Conservation (phyloP, 2,329 filamentous ascomycete species). For the Diplodia intermedia region DNA sequence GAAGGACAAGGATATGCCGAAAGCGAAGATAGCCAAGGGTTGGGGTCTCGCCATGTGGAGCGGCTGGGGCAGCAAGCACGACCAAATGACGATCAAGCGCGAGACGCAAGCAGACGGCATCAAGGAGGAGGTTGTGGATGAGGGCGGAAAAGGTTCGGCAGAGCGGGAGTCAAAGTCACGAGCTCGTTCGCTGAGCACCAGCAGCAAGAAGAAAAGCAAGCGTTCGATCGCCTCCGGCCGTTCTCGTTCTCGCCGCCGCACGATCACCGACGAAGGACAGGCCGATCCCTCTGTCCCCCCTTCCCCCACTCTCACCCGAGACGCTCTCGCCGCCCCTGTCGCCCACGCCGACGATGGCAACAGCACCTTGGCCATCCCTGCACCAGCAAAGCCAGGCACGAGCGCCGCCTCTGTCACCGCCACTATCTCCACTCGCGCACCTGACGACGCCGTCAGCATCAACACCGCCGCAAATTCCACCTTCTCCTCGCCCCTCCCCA, state of each 20-base stretch:
- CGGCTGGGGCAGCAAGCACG: slow-evolving; percentile 87
- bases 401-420: slow-evolving; percentile 27
- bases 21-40: slow-evolving; percentile 67
- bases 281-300: slow-evolving; percentile 31
- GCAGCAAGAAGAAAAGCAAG: slow-evolving; percentile 30
- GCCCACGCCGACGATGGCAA: slow-evolving; percentile 2
- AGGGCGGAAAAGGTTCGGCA: slow-evolving; percentile 8
- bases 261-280: slow-evolving; percentile 46
- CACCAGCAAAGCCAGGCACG: slow-evolving; percentile 1
- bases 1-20: slow-evolving; percentile 54
- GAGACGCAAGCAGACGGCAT: slow-evolving; percentile 33
- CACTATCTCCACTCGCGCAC: slow-evolving; percentile 29
- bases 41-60: slow-evolving; percentile 84
- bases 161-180: slow-evolving; percentile 24
- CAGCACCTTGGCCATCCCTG: slow-evolving; percentile 14
- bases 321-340: slow-evolving; percentile 14
- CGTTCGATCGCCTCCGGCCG: slow-evolving; percentile 33
- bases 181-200: slow-evolving; percentile 29
- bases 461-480: slow-evolving; percentile 22
- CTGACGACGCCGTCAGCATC: slow-evolving; percentile 3
- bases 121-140: background rate
- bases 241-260: slow-evolving; percentile 42
- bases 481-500: slow-evolving; percentile 25
- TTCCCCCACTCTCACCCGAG: slow-evolving; percentile 29
- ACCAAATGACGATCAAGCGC: slow-evolving; percentile 69